These are phyloP conservation scores for Carex scoparia DNA, from an alignment of 176 grass and related monocot genomes.

Conservation along the genomic window DNA sequence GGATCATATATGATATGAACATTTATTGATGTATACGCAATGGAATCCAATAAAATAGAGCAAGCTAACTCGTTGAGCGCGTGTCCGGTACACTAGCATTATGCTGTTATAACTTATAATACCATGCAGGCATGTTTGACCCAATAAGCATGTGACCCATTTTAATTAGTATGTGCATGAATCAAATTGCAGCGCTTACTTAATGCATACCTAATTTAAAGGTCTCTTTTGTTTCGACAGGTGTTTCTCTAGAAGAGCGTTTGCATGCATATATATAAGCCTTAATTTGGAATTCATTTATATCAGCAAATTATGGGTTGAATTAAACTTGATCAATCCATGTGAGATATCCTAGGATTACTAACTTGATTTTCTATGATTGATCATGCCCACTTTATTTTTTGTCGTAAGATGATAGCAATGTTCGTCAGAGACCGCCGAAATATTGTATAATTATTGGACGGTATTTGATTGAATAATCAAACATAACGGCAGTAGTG, in stretches of 20 bases:
- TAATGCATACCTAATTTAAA: background rate
- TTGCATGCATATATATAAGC: background rate
- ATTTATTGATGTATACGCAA: background rate
- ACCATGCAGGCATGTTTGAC: constrained; percentile 12
- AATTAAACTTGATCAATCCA: background rate
- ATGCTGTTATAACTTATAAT: background rate
- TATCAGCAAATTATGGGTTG: background rate
- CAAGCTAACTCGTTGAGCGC: constrained; percentile 14
- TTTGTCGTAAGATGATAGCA: background rate
- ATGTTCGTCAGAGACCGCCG: constrained; percentile 2
- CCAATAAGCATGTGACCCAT: constrained; percentile 14
- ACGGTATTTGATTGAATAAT: background rate
- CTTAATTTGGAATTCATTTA: background rate
- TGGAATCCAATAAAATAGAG: background rate
- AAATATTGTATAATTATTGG: background rate
- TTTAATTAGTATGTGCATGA: background rate
- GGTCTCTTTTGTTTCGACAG: background rate
- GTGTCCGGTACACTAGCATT: constrained; percentile 18
- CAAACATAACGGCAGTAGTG: background rate
- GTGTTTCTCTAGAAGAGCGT: background rate
- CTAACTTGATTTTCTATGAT: background rate
- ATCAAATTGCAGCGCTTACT: background rate
- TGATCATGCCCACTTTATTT: background rate
- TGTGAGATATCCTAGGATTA: background rate
- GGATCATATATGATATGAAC: background rate